A percentile compares a stretch with the other conserved stretches of the same genome.
These are phyloP conservation scores for Petunia hybrid DNA, from an alignment of 305 asterid genomes.

Conservation along the genomic window DNA sequence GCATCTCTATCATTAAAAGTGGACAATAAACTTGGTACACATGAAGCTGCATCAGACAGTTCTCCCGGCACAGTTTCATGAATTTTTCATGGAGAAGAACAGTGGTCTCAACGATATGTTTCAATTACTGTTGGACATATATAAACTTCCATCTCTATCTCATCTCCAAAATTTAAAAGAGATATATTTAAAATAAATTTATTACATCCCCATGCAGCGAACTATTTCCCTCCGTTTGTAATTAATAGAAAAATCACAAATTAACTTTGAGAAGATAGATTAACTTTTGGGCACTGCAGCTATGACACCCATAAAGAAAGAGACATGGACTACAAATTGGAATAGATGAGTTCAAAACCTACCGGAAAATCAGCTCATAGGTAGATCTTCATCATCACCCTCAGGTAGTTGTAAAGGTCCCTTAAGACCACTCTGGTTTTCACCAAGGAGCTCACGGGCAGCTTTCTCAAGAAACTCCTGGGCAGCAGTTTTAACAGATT, in stretches of 20 bases:
- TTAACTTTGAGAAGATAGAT: not conserved
- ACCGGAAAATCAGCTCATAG: conserved; percentile 73
- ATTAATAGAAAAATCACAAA: not conserved
- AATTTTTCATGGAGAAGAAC: not conserved
- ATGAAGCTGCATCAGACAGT: conserved; percentile 18
- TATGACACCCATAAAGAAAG: not conserved
- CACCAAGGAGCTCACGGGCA: conserved; percentile 87
- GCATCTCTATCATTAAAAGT: not conserved
- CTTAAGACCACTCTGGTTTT: conserved; percentile 69
- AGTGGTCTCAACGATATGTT: conserved; percentile 20
- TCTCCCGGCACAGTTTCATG: not conserved
- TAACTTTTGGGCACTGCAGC: not conserved
- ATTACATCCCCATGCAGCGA: not conserved
- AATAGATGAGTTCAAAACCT: conserved; percentile 39
- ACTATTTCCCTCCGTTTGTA: not conserved
- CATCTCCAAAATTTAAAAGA: conserved; percentile 9
- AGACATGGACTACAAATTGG: not conserved
- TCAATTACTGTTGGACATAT: conserved; percentile 5
- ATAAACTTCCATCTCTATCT: not conserved
- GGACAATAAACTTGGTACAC: not conserved
- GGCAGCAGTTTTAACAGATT: conserved; percentile 81
- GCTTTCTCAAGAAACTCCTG: conserved; percentile 98
- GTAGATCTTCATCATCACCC: conserved; percentile 65
- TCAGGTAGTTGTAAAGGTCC: conserved; percentile 74
- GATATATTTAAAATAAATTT: conserved; percentile 7